phyloP scores from a whole-genome alignment of 768 basidiomycete genomes.

The Coprinopsis strossmayeri region DNA sequence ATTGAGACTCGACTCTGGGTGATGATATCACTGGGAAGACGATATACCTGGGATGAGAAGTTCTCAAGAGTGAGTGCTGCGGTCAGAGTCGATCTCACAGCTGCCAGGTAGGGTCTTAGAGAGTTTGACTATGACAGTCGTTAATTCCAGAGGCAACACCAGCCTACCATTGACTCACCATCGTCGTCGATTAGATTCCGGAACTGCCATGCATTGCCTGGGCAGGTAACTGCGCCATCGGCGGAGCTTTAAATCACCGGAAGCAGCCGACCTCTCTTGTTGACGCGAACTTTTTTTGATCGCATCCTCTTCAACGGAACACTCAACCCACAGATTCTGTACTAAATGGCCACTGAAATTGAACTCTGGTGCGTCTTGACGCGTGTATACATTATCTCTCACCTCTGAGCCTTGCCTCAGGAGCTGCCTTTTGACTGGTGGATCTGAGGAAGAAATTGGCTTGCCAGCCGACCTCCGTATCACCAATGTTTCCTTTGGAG shows the following conservation, averaged over 20 bases:
- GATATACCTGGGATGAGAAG: slow-evolving; percentile 88
- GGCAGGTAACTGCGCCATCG: slow-evolving; percentile 5
- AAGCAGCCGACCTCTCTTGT: slow-evolving; percentile 15
- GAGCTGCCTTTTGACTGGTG: slow-evolving; percentile 56
- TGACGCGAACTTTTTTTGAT: slow-evolving; percentile 14
- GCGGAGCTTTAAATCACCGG: slow-evolving; percentile 41
- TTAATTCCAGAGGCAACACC: not conserved
- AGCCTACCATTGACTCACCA: slow-evolving; percentile 36
- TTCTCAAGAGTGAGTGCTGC: slow-evolving; percentile 96
- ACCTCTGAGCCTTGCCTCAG: slow-evolving; percentile 27
- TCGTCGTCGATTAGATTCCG: slow-evolving; percentile 17
- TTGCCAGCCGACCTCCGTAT: slow-evolving; percentile 68
- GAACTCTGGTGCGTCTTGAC: slow-evolving; percentile 55
- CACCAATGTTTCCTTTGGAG: slow-evolving; percentile 78
- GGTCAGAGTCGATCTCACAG: slow-evolving; percentile 94
- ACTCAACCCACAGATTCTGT: not conserved
- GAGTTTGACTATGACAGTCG: slow-evolving; percentile 72
- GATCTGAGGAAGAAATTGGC: slow-evolving; percentile 47
- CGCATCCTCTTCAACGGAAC: not conserved
- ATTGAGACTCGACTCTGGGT: not conserved
- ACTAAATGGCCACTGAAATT: slow-evolving; percentile 44
- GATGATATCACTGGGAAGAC: slow-evolving; percentile 13
- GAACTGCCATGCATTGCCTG: not conserved
- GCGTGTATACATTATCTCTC: slow-evolving; percentile 19
- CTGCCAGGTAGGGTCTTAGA: slow-evolving; percentile 90